Evolutionary conservation across 1,139 yeast species (phyloP).

Genomic region (Pichia sp.): DNA sequence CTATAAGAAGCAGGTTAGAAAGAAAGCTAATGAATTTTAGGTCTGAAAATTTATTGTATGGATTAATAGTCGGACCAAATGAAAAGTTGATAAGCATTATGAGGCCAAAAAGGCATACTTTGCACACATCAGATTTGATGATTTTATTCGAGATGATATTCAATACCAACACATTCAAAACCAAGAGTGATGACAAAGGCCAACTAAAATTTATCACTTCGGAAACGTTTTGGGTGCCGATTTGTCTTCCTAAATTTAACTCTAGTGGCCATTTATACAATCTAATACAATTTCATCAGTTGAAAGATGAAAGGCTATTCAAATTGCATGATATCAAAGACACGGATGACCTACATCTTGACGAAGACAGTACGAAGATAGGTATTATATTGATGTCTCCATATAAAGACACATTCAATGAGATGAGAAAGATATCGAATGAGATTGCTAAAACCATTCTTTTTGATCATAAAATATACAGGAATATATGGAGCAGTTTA

Average conservation of each 20-base stretch:
- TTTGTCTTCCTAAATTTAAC: constrained; percentile 89
- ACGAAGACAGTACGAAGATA: constrained; percentile 34
- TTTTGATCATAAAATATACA: constrained; percentile 27
- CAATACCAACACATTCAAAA: constrained; percentile 46
- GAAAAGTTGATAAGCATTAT: constrained; percentile 56
- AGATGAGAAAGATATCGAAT: constrained; percentile 58
- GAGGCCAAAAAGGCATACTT: constrained; percentile 58
- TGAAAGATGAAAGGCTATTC: constrained; percentile 31
- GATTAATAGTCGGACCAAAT: constrained; percentile 53
- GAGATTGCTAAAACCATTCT: constrained; percentile 45
- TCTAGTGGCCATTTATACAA: constrained; percentile 82
- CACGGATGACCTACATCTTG: background rate
- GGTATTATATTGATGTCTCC: constrained; percentile 76
- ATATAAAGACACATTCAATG: constrained; percentile 75
- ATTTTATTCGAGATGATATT: constrained; percentile 58
- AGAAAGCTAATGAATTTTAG: constrained; percentile 39
- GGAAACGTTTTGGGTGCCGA: constrained; percentile 90
- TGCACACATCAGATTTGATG: constrained; percentile 68
- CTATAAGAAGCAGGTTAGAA: constrained; percentile 45
- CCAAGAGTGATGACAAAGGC: constrained; percentile 3
- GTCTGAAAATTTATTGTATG: constrained; percentile 49
- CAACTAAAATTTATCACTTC: constrained; percentile 27
- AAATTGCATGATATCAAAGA: constrained; percentile 23
- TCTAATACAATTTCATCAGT: constrained; percentile 58
- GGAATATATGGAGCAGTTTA: constrained; percentile 30